These are phyloP conservation scores for Pseudopithomyces maydicus DNA, from an alignment of 2,329 filamentous ascomycete species.

Conservation along the genomic window DNA sequence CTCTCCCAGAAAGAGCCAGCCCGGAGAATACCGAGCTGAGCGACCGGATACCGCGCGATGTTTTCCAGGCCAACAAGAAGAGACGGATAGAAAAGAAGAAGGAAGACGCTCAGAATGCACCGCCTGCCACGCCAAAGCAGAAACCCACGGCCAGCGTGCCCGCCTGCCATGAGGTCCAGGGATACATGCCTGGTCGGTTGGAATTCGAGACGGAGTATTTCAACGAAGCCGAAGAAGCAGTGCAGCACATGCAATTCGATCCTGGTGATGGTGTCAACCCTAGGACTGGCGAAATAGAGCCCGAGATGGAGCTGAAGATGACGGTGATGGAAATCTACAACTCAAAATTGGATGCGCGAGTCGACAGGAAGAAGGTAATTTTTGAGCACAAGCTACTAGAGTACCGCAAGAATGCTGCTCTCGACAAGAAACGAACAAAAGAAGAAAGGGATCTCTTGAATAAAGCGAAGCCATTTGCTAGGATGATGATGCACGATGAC, in stretches of 20 bases:
- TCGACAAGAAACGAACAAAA: slow-evolving; percentile 94
- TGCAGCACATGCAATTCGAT: slow-evolving; percentile 98
- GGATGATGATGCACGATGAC: slow-evolving; percentile 94
- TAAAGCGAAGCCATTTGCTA: slow-evolving; percentile 92
- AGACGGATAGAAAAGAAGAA: slow-evolving; percentile 89
- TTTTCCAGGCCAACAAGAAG: slow-evolving; percentile 94
- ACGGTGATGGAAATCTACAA: slow-evolving; percentile 99
- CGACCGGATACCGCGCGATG: slow-evolving; percentile 81
- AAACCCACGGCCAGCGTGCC: slow-evolving; percentile 96
- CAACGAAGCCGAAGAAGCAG: slow-evolving; percentile 97
- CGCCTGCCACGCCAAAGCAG: slow-evolving; percentile 84
- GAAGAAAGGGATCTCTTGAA: slow-evolving; percentile 90
- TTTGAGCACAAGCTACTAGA: slow-evolving; percentile 95
- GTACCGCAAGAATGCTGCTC: slow-evolving; percentile 85
- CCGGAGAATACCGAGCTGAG: slow-evolving; percentile 79
- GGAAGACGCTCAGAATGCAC: slow-evolving; percentile 81
- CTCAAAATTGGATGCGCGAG: slow-evolving; percentile 82
- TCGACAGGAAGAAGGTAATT: slow-evolving; percentile 93
- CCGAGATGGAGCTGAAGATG: slow-evolving; percentile 96
- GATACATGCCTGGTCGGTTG: slow-evolving; percentile 95
- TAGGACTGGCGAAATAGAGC: slow-evolving; percentile 81
- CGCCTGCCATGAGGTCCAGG: slow-evolving; percentile 95
- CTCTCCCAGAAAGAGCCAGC: slow-evolving; percentile 83
- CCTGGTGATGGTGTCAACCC: slow-evolving; percentile 92
- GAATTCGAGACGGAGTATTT: slow-evolving; percentile 98